A percentile compares a stretch with the other conserved stretches of the same genome.
Conservation (phyloP, 768 basidiomycete species). For the Suillus subalutaceus region DNA sequence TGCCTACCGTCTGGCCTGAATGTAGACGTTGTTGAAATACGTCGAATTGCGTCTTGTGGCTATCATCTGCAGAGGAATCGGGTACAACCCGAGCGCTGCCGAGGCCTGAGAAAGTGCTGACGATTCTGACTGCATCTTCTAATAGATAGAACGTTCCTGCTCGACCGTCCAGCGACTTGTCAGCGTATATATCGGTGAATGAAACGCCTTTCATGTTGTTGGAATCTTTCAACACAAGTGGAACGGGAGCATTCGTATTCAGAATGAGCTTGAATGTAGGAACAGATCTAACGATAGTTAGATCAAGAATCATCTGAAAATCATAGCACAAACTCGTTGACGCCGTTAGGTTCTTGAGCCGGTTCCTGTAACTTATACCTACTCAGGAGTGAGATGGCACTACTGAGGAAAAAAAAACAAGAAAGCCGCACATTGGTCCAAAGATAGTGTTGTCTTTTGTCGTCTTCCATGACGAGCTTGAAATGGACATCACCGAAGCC, state of each 20-base stretch:
- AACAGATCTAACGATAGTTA: constrained; percentile 21
- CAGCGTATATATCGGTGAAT: constrained; percentile 42
- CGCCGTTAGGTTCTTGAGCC: background rate
- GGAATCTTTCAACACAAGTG: constrained; percentile 48
- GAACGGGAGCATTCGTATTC: constrained; percentile 52
- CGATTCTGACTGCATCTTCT: constrained; percentile 48
- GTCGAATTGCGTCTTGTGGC: constrained; percentile 50
- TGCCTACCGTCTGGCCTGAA: constrained; percentile 55
- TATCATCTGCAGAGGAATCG: constrained; percentile 41
- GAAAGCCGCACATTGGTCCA: constrained; percentile 57
- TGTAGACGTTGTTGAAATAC: constrained; percentile 53
- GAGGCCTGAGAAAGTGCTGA: constrained; percentile 54
- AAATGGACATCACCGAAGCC: constrained; percentile 32
- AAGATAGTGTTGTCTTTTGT: constrained; percentile 51
- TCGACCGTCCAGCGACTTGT: constrained; percentile 40
- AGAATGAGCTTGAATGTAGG: constrained; percentile 51
- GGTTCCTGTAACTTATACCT: constrained; percentile 7
- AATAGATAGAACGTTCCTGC: constrained; percentile 65
- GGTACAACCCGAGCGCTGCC: constrained; percentile 52
- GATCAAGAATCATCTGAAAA: background rate
- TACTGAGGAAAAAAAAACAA: background rate
- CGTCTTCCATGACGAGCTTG: constrained; percentile 40
- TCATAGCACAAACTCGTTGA: constrained; percentile 24
- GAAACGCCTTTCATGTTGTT: constrained; percentile 33
- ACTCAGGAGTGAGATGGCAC: constrained; percentile 2